Base-by-base conservation (phyloP, 495 filamentous ascomycete species). In the Neurospora sp. region DNA sequence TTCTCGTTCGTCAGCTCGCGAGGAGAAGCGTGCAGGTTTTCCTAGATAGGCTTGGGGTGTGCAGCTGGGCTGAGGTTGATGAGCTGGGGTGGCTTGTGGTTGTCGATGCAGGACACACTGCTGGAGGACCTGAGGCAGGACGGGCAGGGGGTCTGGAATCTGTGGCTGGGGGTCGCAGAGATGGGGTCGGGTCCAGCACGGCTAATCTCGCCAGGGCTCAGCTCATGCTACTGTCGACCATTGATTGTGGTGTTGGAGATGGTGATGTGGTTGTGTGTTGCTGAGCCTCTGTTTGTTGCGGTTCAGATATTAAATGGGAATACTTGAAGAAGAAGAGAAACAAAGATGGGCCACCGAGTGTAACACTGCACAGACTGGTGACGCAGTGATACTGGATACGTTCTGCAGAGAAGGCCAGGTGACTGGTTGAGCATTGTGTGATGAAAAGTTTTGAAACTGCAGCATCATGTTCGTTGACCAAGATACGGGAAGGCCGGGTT, bases 201-300 rank as follows among this genome's bases (percentile, higher is more conserved):
- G 72, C 76, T 74, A 79, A 81, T 81, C 77, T 80, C 75, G 76
- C 74, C 75, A 79, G 77, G 80, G 80, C 72, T 73, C 47, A 45
- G 71, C 73, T 61, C 70, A 75, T 75, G 73, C 72, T 38, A 70
- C n/a, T n/a, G n/a, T n/a, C n/a, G n/a, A n/a, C n/a, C n/a, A n/a
- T n/a, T n/a, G n/a, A n/a, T 73, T 74, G 72, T 68, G 44, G 27
- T 42, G 68, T 59, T 53, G 71, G 44, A 44, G 68, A 31, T 59
- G 70, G 44, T 27, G 9, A 47, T 6, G 38, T 40, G 9, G 59
- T 71, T 10, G 31, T 42, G 74, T n/a, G n/a, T n/a, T n/a, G n/a
- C n/a, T n/a, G n/a, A n/a, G n/a, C n/a, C n/a, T n/a, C n/a, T n/a
- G n/a, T n/a, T n/a, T n/a, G n/a, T n/a, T n/a, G n/a, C n/a, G n/a